A percentile compares a stretch with the other conserved stretches of the same genome.
These are phyloP conservation scores for Raddia distichophylla DNA, from an alignment of 176 grass and related monocot genomes.

Conservation along the genomic window DNA sequence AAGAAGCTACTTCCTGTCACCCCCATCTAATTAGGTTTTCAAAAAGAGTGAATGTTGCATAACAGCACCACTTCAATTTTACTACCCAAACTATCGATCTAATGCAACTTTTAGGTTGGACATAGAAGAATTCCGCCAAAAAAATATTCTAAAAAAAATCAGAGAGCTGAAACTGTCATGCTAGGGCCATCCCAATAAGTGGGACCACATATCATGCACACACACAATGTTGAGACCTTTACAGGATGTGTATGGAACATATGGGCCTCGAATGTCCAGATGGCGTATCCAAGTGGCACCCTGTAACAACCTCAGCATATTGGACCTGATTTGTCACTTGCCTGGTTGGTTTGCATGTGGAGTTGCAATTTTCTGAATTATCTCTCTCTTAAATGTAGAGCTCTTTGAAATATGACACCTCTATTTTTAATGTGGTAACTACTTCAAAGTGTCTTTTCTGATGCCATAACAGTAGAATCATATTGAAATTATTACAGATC, in stretches of 20 bases:
- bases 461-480: background rate
- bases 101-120: background rate
- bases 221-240: no score
- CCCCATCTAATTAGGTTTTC: background rate
- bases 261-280: no score
- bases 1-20: background rate
- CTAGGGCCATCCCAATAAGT: background rate
- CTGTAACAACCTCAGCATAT: no score
- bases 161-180: background rate
- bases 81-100: background rate
- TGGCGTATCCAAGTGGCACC: background rate
- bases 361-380: background rate
- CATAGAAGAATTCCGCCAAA: background rate
- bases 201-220: background rate
- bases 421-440: background rate
- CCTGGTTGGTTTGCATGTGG: no score
- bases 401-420: background rate
- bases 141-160: background rate
- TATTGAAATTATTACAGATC: background rate
- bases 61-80: background rate
- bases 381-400: background rate
- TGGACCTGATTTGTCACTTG: background rate
- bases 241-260: no score
- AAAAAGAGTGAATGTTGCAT: background rate
- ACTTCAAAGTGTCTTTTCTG: background rate